These are phyloP conservation scores for Coemansia sp. DNA, from an alignment of 192 early-diverging fungal genomes.

Conservation along the genomic window DNA sequence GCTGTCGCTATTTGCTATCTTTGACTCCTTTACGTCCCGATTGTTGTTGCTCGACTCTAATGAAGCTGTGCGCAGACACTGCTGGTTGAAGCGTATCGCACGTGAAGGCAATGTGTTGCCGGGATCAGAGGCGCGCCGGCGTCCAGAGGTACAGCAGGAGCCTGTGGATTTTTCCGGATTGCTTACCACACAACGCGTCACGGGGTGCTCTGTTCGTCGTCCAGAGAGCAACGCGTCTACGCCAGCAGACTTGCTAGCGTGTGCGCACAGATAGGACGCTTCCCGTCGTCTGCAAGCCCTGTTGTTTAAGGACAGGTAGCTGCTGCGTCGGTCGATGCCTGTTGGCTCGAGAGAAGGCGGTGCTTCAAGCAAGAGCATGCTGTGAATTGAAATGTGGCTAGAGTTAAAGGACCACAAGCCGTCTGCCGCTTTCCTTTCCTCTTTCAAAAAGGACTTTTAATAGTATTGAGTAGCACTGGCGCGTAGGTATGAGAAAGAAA, in stretches of 20 bases:
- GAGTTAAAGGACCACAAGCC: too few relatives aligned
- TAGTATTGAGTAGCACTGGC: too few relatives aligned
- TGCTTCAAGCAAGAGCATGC: slow-evolving; percentile 7
- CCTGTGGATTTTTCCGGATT: neutral
- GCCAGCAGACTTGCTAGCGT: neutral
- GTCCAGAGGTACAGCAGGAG: neutral
- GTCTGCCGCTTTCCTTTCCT: neutral
- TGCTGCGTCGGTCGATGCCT: neutral
- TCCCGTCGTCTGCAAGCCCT: neutral
- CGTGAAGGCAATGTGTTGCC: neutral
- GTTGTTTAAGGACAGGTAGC: neutral
- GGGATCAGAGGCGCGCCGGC: neutral
- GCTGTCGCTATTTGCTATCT: neutral
- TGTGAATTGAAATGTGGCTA: neutral
- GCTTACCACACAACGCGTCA: neutral
- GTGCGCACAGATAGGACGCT: neutral
- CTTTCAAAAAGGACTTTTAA: too few relatives aligned
- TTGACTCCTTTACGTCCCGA: neutral
- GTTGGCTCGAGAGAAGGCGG: neutral
- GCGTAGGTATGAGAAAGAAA: neutral
- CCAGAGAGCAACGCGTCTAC: neutral
- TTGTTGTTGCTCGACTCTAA: neutral
- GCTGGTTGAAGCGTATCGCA: neutral
- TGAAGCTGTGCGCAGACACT: neutral
- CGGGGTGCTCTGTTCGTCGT: neutral